Base-by-base conservation (phyloP, 257 asterid species). In the Mitragyna speciosa region DNA sequence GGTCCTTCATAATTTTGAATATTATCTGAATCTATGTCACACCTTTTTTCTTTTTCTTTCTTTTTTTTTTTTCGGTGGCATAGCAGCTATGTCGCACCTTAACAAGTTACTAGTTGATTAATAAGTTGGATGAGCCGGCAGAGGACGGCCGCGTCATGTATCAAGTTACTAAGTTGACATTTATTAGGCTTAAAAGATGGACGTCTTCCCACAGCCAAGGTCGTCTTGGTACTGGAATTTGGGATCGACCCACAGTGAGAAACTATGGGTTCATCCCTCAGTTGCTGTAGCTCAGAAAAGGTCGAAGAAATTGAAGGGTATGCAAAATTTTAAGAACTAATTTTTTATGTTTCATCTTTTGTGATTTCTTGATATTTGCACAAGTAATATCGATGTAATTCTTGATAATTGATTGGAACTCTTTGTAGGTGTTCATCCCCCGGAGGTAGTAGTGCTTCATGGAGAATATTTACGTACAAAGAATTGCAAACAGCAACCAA, bases 381-480 rank as follows among this genome's bases (percentile, higher is more conserved):
- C 0, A 16, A 47, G 15, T 6, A 12, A 16, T 28, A n/a, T n/a
- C 16, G 17, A 48, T 16, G 24, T 26, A 47, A n/a, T 17, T 20
- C 70, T 69, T 31, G 1, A 45, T 19, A 36, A 12, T 41, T 70
- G 61, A 43, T 80, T 81, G 81, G 70, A 58, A 39, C 7, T 15
- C 26, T 59, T 43, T 78, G 72, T 71, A 91, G 98, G 79, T 76
- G 78, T 59, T 63, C 83, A 9, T 8, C 84, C 17, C 83, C 84
- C 12, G 97, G 91, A 68, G 89, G 82, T 6, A 81, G 77, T 33
- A 81, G 24, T 45, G 83, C 61, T 56, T 56, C 86, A 3, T 93
- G 98, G 98, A 84, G 97, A 76, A 89, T 93, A 52, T 91, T 91
- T 87, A 91, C 93, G 58, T 91, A 89, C 85, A 93, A 91, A 81